Evolutionary conservation across 2,329 filamentous ascomycete species (phyloP), one percentile per base, ranked within the genome.

Genomic region (Lecanicillium sp.): DNA sequence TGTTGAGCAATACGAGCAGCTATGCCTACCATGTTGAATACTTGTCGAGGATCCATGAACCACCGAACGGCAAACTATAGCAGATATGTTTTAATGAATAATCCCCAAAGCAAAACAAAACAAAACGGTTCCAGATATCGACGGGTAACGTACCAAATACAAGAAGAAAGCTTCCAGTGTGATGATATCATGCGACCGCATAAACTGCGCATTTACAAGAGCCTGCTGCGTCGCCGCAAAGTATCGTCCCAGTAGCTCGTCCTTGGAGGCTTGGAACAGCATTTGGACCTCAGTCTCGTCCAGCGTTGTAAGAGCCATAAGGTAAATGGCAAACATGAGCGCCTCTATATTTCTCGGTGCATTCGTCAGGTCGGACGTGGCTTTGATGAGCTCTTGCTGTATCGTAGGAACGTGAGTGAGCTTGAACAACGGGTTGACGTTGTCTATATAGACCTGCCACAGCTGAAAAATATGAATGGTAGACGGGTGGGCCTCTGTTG

Each of bases 361-460:
- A 44, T 68, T 72, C 19, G 67, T 59, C 5, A 77, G 53, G 37
- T 77, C 67, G 3, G 71, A 68, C 27, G 70, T 71, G 7, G 78
- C 78, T 41, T 79, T 74, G 36, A 85, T 72, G 29, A 85, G 71
- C 37, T 71, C 71, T n/a, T 61, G 63, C 51, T 85, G 80, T 1
- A 84, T 59, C 2, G 71, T 82, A 1, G 79, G 78, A 0, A 75
- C 72, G 50, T 85, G 81, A 0, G 76, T 80, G 40, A 85, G 65
- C 50, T 83, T 85, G 33, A 83, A 64, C 5, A 86, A 53, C 0
- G 80, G 78, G 47, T 85, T 78, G 47, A 85, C 74, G 48, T 83
- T 83, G 45, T 78, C 73, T 30, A 85, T 68, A 51, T 82, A 85
- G 13, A 75, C 68, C 55, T 84, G 79, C 80, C 81, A 85, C 14